phyloP scores from a whole-genome alignment of 306 rosid species.

The Citrullus mucosospermus region DNA sequence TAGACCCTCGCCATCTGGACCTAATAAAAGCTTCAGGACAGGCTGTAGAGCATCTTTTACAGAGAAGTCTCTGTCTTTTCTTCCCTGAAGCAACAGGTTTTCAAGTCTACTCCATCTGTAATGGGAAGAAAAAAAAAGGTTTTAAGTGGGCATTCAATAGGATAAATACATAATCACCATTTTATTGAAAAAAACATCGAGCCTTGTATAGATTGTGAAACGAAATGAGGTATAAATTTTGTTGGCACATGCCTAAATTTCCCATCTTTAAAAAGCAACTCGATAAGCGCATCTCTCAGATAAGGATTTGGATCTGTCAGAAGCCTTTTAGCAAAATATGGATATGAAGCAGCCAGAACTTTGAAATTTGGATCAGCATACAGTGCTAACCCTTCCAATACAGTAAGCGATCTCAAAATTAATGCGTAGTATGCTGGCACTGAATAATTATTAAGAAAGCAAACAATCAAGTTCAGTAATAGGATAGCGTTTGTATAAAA shows the following conservation, averaged over 20 bases:
- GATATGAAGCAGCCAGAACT: conserved; percentile 97
- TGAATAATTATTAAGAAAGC: conserved; percentile 26
- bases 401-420: conserved; percentile 85
- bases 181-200: not conserved
- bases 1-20: conserved; percentile 67
- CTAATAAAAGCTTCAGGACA: conserved; percentile 68
- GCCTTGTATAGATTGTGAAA: conserved; percentile 3
- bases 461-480: conserved; percentile 18
- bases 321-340: conserved; percentile 93
- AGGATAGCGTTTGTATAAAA: not conserved
- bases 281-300: conserved; percentile 89
- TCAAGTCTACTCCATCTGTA: conserved; percentile 94
- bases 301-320: conserved; percentile 96
- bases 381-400: conserved; percentile 88
- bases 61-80: conserved; percentile 76
- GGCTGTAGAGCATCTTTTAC: conserved; percentile 88
- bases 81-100: conserved; percentile 74
- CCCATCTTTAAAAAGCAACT: conserved; percentile 83
- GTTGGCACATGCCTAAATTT: conserved; percentile 56
- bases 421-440: conserved; percentile 94
- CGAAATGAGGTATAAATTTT: conserved; percentile 9
- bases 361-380: conserved; percentile 93
- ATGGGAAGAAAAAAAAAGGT: conserved; percentile 8
- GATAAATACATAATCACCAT: conserved; percentile 11
- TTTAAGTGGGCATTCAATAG: conserved; percentile 18